Evolutionary conservation across 352 stramenopile species (phyloP).

Genomic region (Phytophthora litchii): DNA sequence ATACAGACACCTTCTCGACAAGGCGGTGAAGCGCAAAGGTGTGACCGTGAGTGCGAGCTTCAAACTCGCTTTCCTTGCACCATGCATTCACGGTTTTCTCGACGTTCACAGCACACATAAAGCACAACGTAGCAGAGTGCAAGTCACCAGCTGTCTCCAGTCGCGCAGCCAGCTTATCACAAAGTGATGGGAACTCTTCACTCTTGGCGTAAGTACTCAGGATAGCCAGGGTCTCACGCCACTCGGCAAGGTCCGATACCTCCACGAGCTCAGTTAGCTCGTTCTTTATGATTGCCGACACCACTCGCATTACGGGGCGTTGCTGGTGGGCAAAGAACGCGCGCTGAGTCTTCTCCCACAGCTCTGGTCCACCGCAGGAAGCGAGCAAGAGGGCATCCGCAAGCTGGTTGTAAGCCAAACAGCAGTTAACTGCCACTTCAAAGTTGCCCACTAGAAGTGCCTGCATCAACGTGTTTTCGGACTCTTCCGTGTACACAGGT

Average conservation of each 20-base stretch:
- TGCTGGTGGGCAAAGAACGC: constrained; percentile 93
- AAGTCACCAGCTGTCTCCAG: constrained; percentile 92
- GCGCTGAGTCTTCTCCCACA: constrained; percentile 96
- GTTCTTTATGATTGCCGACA: constrained; percentile 96
- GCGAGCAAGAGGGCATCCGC: constrained; percentile 96
- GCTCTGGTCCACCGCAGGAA: constrained; percentile 92
- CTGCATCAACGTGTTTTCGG: constrained; percentile 94
- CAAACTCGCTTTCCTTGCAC: constrained; percentile 90
- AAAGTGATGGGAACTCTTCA: constrained; percentile 96
- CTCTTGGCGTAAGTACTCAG: constrained; percentile 97
- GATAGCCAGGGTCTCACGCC: constrained; percentile 97
- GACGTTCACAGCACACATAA: constrained; percentile 96
- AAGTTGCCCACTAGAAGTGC: constrained; percentile 98
- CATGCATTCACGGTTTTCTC: constrained; percentile 88
- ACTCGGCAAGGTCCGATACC: constrained; percentile 92
- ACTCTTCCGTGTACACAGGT: constrained; percentile 88
- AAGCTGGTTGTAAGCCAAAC: constrained; percentile 95
- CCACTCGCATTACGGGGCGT: constrained; percentile 95
- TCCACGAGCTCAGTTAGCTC: constrained; percentile 87
- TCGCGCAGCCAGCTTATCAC: constrained; percentile 92
- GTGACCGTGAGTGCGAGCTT: constrained; percentile 66
- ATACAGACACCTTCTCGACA: constrained; percentile 97
- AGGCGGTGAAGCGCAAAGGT: constrained; percentile 94
- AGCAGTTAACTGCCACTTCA: constrained; percentile 97
- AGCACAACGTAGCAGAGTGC: constrained; percentile 94